These are phyloP conservation scores for thale cress (Arabidopsis thaliana) DNA, from an alignment of 345 rosid species.

Conservation along the genomic window TAIR10.1 NC_003074.8:21154501-21155000, in stretches of 20 bases:
- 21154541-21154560: constrained; percentile 44
- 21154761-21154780: constrained; percentile 86
- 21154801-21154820: constrained; percentile 84
- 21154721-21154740: constrained; percentile 75
- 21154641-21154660: constrained; percentile 52
- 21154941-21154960: constrained; percentile 89
- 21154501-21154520: constrained; percentile 57
- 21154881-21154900: constrained; percentile 94
- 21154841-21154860: constrained; percentile 96
- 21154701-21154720: constrained; percentile 78
- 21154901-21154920: constrained; percentile 96
- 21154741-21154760: constrained; percentile 78
- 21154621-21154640: constrained; percentile 59
- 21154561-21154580: constrained; percentile 52
- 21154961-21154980: constrained; percentile 97
- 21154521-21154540: constrained; percentile 48
- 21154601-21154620: constrained; percentile 53
- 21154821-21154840: constrained; percentile 94
- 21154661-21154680: constrained; percentile 43
- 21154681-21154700: constrained; percentile 68
- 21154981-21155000: constrained; percentile 86
- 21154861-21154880: constrained; percentile 97
- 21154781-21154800: constrained; percentile 84
- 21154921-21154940: constrained; percentile 98
- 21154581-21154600: constrained; percentile 59